Evolutionary conservation across 1,284 basidiomycete genomes (phyloP), one percentile per base, ranked within the genome.

Genomic region (Thelephora terrestris): DNA sequence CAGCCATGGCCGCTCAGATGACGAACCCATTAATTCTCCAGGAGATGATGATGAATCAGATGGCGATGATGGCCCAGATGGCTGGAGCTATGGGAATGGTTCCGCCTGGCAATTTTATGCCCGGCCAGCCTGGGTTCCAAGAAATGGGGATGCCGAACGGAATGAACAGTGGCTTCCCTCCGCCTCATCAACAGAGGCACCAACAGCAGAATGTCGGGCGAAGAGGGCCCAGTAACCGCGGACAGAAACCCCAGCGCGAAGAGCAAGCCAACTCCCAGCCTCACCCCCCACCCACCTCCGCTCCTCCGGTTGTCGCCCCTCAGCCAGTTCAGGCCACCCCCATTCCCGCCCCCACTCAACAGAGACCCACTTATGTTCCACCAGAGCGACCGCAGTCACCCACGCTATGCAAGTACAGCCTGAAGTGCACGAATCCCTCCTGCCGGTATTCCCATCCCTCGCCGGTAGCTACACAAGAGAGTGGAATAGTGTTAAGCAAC

Each of bases 361-460:
- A 60, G 49, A 71, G 68, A 27, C 59, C 69, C 6, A 70, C 71
- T 2, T 83, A 78, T 55, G 71, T 70, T 3, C 60, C 79, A 12
- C 85, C 85, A n/a, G 80, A 83, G 52, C 75, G 87, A 25, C 87
- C 86, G 2, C 81, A 84, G 57, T 88, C 87, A 2, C 87, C 87
- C 0, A 87, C 85, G 0, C 69, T 97, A 18, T 97, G 93, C 78
- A 94, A 94, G 68, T 96, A 86, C 57, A 81, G 76, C 5, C 73
- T 85, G 20, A 93, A 92, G 56, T 97, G 93, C 66, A 86, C 83
- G 46, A 94, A 95, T 64, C 73, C 86, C 0, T 71, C 82, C 46
- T 97, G 93, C 64, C 75, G 83, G 17, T 96, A 81, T 66, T 89
- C 88, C 9, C 93, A 97, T 64, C 91, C 93, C 3, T 91, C 87